Percentiles rank a stretch among this genome's conserved stretches.
Conservation (phyloP, 768 basidiomycete genomes). For the Suillus bovinus region DNA sequence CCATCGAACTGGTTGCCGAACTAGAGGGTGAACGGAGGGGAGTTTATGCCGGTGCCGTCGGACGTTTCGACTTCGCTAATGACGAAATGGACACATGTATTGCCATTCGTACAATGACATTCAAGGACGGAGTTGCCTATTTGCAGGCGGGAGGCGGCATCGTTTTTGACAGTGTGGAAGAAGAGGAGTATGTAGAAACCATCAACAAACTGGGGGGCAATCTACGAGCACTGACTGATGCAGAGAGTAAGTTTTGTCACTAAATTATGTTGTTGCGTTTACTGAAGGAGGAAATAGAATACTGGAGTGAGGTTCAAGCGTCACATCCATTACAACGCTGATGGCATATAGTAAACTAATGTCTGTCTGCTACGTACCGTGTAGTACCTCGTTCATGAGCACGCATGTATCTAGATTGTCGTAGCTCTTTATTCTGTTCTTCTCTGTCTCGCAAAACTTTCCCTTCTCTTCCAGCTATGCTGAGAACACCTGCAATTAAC, state of each 20-base stretch:
- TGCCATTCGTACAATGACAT: constrained; percentile 96
- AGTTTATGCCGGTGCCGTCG: constrained; percentile 96
- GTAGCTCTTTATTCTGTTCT: constrained; percentile 21
- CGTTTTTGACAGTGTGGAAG: constrained; percentile 94
- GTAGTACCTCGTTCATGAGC: constrained; percentile 8
- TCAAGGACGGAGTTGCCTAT: constrained; percentile 90
- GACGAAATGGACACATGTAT: constrained; percentile 99
- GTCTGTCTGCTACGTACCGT: not conserved
- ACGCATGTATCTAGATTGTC: constrained; percentile 6
- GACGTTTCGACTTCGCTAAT: constrained; percentile 94
- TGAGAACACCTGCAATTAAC: constrained; percentile 85
- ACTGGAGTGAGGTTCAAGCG: constrained; percentile 70
- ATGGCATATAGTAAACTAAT: constrained; percentile 4
- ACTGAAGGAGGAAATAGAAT: constrained; percentile 44
- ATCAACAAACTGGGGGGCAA: constrained; percentile 93
- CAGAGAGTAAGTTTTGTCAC: constrained; percentile 69
- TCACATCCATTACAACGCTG: constrained; percentile 31
- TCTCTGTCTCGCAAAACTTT: constrained; percentile 44
- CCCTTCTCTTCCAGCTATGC: constrained; percentile 83
- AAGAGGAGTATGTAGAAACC: constrained; percentile 96
- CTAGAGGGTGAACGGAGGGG: constrained; percentile 89
- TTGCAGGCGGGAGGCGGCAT: constrained; percentile 97
- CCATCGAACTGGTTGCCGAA: constrained; percentile 87
- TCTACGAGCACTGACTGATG: constrained; percentile 77
- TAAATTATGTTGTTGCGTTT: constrained; percentile 7